These are phyloP conservation scores for Paecilomyces formosus DNA, from an alignment of 2,329 filamentous ascomycete species.

Conservation along the genomic window DNA sequence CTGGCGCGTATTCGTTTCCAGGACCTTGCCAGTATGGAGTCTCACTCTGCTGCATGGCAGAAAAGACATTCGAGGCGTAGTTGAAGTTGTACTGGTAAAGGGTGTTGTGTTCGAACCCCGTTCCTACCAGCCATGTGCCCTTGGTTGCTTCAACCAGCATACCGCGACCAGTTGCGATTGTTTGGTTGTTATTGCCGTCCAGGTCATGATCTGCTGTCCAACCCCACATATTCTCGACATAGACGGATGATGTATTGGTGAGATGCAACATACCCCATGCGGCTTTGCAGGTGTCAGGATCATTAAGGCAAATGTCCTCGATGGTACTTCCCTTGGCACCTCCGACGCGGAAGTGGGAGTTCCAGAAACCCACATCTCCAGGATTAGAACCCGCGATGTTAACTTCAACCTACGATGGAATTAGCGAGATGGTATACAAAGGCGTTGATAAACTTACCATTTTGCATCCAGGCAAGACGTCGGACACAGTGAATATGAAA, in stretches of 20 bases:
- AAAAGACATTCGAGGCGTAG: conserved; percentile 43
- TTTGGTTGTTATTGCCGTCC: conserved; percentile 23
- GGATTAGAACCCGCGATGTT: conserved; percentile 42
- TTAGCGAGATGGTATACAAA: not conserved
- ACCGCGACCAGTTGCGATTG: conserved; percentile 37
- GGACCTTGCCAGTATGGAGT: conserved; percentile 42
- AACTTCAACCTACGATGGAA: conserved; percentile 35
- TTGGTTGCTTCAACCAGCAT: conserved; percentile 40
- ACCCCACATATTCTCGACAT: conserved; percentile 49
- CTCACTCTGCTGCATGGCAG: conserved; percentile 42
- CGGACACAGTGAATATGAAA: conserved; percentile 45
- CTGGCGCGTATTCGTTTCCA: conserved; percentile 21
- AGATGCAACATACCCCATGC: conserved; percentile 48
- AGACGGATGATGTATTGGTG: conserved; percentile 39
- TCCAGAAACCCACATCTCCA: conserved; percentile 47
- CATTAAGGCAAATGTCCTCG: conserved; percentile 29
- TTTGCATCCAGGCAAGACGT: conserved; percentile 38
- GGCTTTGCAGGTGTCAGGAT: conserved; percentile 39
- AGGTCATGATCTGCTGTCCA: conserved; percentile 46
- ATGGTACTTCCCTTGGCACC: conserved; percentile 37
- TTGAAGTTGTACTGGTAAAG: conserved; percentile 49
- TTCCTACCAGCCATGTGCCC: conserved; percentile 49
- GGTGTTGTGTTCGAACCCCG: conserved; percentile 46
- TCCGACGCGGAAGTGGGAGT: conserved; percentile 40
- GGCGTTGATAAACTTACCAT: conserved; percentile 13